Conservation (phyloP, 139 green algal species). For the Trebouxia sp. region DNA sequence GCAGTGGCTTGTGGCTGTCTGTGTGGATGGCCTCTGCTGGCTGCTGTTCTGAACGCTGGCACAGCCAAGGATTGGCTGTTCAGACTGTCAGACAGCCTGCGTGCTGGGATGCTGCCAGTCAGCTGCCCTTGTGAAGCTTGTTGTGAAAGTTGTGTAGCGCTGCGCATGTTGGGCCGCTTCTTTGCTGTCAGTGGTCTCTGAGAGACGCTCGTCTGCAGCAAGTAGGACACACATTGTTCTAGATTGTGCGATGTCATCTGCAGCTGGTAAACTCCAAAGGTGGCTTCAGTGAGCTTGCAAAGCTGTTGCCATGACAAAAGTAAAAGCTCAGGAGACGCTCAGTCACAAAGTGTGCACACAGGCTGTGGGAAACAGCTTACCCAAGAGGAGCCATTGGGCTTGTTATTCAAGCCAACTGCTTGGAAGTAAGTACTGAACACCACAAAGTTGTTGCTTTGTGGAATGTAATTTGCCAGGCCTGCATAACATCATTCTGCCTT, state of each 20-base stretch:
- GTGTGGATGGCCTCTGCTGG: neutral
- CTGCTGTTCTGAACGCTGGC: neutral
- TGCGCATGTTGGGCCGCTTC: neutral
- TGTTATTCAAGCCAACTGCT: neutral
- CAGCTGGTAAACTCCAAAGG: neutral
- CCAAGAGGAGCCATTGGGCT: neutral
- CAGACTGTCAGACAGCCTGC: neutral
- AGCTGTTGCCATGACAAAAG: neutral
- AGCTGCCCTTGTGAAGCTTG: too few relatives aligned
- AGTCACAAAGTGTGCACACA: too few relatives aligned
- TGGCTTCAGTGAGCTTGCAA: neutral
- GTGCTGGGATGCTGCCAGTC: neutral
- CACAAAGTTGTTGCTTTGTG: slow-evolving; percentile 78
- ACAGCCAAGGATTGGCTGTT: neutral
- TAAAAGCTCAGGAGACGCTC: neutral
- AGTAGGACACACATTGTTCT: neutral
- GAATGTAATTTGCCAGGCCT: slow-evolving; percentile 57
- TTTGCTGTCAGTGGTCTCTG: slow-evolving; percentile 5
- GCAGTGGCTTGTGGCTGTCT: neutral
- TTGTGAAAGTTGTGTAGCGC: too few relatives aligned
- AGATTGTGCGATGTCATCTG: neutral
- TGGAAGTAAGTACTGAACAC: slow-evolving; percentile 38
- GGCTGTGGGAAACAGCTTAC: too few relatives aligned
- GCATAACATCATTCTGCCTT: neutral
- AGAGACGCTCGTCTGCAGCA: slow-evolving; percentile 1